Evolutionary conservation across 805 yeast genomes (phyloP).

Genomic region (Saccharomycopsis vini): DNA sequence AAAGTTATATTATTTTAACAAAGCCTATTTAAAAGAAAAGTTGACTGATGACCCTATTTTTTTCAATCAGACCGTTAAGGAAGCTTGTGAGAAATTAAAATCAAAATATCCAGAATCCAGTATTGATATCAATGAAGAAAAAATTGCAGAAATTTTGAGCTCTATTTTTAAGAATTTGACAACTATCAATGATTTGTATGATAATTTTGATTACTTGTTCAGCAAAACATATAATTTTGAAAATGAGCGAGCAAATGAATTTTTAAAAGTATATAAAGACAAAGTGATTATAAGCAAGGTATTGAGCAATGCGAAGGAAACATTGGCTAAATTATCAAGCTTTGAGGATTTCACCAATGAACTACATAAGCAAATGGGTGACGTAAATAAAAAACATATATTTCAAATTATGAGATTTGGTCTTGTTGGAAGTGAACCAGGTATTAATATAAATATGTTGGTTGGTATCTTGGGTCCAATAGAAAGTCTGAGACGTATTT

Average conservation of each 20-base stretch:
- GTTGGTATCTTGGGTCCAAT: conserved; percentile 47
- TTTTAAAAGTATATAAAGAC: background rate
- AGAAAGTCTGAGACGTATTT: conserved; percentile 17
- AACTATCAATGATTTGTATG: conserved; percentile 37
- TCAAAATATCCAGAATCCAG: background rate
- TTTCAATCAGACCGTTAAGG: conserved; percentile 11
- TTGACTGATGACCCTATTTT: conserved; percentile 29
- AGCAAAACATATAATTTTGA: conserved; percentile 21
- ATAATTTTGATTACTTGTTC: conserved; percentile 41
- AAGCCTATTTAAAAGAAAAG: conserved; percentile 45
- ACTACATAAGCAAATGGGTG: conserved; percentile 6
- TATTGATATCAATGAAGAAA: conserved; percentile 19
- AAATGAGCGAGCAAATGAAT: conserved; percentile 8
- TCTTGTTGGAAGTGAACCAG: conserved; percentile 60
- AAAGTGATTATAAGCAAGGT: background rate
- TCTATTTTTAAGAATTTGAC: conserved; percentile 42
- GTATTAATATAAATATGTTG: conserved; percentile 54
- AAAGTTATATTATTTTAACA: conserved; percentile 72
- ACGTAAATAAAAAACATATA: conserved; percentile 31
- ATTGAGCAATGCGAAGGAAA: background rate
- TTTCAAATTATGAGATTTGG: conserved; percentile 60
- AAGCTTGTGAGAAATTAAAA: conserved; percentile 25
- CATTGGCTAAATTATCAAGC: background rate
- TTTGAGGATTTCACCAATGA: background rate
- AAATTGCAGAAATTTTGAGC: conserved; percentile 33